Evolutionary conservation across 306 rosid genomes (phyloP), one percentile per base, ranked within the genome.

Genomic region (Prunus campanulata): DNA sequence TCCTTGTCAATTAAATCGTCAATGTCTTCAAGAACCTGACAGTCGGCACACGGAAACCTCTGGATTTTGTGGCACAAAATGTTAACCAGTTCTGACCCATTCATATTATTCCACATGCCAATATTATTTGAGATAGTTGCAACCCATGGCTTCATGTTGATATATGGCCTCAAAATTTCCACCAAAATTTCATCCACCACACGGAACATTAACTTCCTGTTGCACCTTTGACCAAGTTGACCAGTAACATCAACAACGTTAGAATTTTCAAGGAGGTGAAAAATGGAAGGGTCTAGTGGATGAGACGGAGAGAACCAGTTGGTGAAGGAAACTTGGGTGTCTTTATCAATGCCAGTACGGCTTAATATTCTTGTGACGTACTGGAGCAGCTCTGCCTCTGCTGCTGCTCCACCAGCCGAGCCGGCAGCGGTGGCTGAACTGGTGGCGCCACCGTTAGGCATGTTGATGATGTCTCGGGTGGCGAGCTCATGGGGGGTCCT

Each of bases 21-120:
- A 11, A 92, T 88, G 77, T 95, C 98, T 55, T 95, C 96, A 56
- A 92, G 85, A 19, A 88, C 87, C 70, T 77, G 87, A 63, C 98
- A 95, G 11, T 85, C 82, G 0, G 85, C 84, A 16, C 87, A 27
- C 18, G 91, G 91, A 56, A 84, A 88, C 46, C 77, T 86, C 48
- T 65, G 77, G 4, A 95, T 77, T 82, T 87, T 89, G 57, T 67
- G 55, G 77, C 92, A 92, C 76, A 95, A 69, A 0, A 54, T 78
- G 71, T 88, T 87, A 3, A 66, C 52, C 56, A 93, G 44, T 30
- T 49, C 67, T 48, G 86, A 64, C 55, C 85, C 87, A 35, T 61
- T 61, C 20, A 65, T 18, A 30, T 48, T 48, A 48, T 2, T 48
- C 13, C 78, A 54, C 64, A 78, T 81, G 51, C 16, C 57, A 25